phyloP scores from a whole-genome alignment of 2,329 filamentous ascomycete genomes.

The Fusarium coffeatum region DNA sequence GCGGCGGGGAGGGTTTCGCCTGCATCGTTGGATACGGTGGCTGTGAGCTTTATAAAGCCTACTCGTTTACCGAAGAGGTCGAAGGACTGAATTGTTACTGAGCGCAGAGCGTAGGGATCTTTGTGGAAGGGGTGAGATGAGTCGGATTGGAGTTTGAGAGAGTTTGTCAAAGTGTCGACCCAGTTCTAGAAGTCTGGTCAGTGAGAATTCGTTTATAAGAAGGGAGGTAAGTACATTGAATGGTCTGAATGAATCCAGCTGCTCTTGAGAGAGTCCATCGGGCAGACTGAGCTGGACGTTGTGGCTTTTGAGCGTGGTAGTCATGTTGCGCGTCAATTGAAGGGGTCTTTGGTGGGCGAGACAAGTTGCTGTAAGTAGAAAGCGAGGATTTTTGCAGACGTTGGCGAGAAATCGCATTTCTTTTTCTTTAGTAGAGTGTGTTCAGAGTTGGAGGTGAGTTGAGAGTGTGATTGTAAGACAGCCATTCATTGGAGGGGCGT shows the following conservation, averaged over 20 bases:
- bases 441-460: background rate
- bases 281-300: slow-evolving; percentile 58
- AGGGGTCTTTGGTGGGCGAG: slow-evolving; percentile 1
- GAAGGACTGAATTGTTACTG: slow-evolving; percentile 64
- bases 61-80: slow-evolving; percentile 64
- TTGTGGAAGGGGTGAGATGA: slow-evolving; percentile 63
- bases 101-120: slow-evolving; percentile 64
- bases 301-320: slow-evolving; percentile 42
- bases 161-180: slow-evolving; percentile 60
- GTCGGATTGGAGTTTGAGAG: slow-evolving; percentile 59
- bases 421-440: too few species aligned
- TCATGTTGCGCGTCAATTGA: slow-evolving; percentile 32
- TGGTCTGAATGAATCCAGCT: slow-evolving; percentile 60
- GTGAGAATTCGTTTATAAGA: rapidly evolving
- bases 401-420: slow-evolving; percentile 28
- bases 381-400: slow-evolving; percentile 7
- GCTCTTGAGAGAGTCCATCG: slow-evolving; percentile 56
- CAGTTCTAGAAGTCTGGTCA: slow-evolving; percentile 55
- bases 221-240: slow-evolving; percentile 57
- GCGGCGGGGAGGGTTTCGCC: slow-evolving; percentile 65
- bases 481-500: background rate
- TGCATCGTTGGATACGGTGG: slow-evolving; percentile 59
- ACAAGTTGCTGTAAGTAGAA: slow-evolving; percentile 5
- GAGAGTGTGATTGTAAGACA: background rate
- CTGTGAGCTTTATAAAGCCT: slow-evolving; percentile 68